Evolutionary conservation across 257 asterid species (phyloP).

Genomic region (Cynanchum wilfordii): DNA sequence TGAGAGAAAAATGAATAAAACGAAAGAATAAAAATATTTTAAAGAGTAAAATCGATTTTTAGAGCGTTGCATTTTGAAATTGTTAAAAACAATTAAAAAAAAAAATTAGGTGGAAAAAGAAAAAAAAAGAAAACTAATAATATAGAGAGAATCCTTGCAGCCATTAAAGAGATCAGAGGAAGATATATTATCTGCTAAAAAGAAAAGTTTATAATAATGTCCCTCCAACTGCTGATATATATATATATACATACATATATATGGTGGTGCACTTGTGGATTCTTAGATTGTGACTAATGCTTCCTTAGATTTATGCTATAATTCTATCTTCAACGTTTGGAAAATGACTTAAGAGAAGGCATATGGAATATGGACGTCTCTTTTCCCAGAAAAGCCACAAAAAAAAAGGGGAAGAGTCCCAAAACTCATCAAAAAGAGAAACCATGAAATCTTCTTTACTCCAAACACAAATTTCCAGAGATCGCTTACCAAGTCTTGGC

Average conservation of each 20-base stretch:
- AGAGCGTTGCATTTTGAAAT: no score
- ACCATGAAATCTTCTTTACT: conserved; percentile 6
- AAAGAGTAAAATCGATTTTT: no score
- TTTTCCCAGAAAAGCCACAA: conserved; percentile 2
- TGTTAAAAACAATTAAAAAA: no score
- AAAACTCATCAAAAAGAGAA: conserved; percentile 2
- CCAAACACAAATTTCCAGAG: neutral
- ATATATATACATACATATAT: neutral
- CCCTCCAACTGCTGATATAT: neutral
- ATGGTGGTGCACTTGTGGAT: conserved; percentile 17
- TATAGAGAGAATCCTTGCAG: no score
- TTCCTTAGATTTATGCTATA: neutral
- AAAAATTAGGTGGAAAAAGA: no score
- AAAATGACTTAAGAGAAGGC: conserved; percentile 6
- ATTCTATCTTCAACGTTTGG: neutral
- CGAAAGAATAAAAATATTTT: no score
- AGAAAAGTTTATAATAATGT: conserved; percentile 1
- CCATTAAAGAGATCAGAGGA: neutral
- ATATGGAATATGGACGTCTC: neutral
- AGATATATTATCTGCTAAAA: conserved; percentile 1
- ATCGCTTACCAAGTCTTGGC: conserved; percentile 10
- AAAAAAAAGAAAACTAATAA: no score
- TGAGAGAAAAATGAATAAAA: no score
- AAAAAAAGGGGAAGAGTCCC: neutral
- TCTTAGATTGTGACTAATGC: conserved; percentile 22